Base-by-base conservation (phyloP, 306 rosid genomes). In the Rosa multiflora region DNA sequence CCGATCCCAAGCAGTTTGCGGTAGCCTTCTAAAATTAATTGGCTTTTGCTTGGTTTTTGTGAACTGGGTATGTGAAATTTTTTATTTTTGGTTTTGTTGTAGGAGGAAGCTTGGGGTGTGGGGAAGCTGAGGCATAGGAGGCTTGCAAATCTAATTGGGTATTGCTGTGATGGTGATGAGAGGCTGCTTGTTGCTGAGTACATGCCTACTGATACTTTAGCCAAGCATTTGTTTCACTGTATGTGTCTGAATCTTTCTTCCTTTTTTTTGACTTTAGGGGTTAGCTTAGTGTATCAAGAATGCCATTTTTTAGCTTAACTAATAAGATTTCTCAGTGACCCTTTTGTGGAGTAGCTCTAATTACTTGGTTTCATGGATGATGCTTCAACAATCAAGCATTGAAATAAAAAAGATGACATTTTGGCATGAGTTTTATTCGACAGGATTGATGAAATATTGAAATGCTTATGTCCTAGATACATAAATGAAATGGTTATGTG, bases 161-260 rank as follows among this genome's bases (percentile, higher is more conserved):
- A 88, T 80, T 96, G 97, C 88, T 93, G 99, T 77, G 99, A 96
- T 75, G 94, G 91, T 18, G 98, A 96, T 76, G 97, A 96, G 88
- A 90, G 99, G 78, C 90, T 96, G 42, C 99, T 96, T 42, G 98
- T 96, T 80, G 98, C 99, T 4, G 97, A 95, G 86, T 93, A 79
- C 86, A 93, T 95, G 98, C 99, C 99, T 32, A 91, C 93, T 76
- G 98, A 96, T 83, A 93, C 98, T 79, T 97, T 96, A 47, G 98
- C 99, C 5, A 96, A 96, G 87, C 99, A 96, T 89, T 89, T 96
- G 35, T 96, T 96, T 82, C 99, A 93, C 87, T 96, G 99, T 90
- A 90, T 72, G 92, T 76, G 53, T 72, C 14, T 11, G 23, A 29
- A 17, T 18, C 47, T 32, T 59, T 26, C 10, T 64, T 17, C 12